Base-by-base conservation (phyloP, 352 stramenopile species). In the Pythium sukuiense region DNA sequence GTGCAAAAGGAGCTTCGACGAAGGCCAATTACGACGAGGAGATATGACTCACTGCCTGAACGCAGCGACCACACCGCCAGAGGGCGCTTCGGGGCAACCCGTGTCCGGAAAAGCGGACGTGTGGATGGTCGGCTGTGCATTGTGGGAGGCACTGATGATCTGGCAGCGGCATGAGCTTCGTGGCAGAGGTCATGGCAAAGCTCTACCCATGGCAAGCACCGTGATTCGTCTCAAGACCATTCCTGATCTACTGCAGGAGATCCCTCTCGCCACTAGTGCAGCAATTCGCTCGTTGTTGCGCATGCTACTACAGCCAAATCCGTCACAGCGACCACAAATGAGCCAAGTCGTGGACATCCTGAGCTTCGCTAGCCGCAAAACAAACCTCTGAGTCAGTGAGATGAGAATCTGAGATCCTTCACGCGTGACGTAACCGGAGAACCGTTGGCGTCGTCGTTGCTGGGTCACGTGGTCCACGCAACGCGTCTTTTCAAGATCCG, bases 71-170 rank as follows among this genome's bases (percentile, higher is more conserved):
- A 67, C 70, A 4, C 81, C 81, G 12, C 83, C 83, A 1, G 83
- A 90, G 65, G 64, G 63, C 3, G 54, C 67, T 1, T 60, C 73
- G 16, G 35, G 58, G 0, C 41, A 50, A 13, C 63, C 59, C 0
- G 55, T 88, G 18, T 79, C 76, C 1, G 50, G 63, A 1, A 92
- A 92, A 75, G 56, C 71, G 0, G 81, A 92, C 24, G 70, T 67
- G 0, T 92, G 81, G 81, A 89, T 90, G 83, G 61, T 92, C 2
- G 83, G 83, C 0, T 88, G 81, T 50, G 70, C 74, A 2, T 46
- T 92, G 0, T 88, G 71, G 11, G 78, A 88, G 20, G 75, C 79
- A 35, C 61, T 92, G 9, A 69, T 84, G 63, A 69, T 85, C 24
- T 90, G 77, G 77, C 76, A 92, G 33, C 59, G 20, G 0, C 55